Evolutionary conservation across 31 red algal genomes (phyloP).

Genomic region (Endocladia muricata): DNA sequence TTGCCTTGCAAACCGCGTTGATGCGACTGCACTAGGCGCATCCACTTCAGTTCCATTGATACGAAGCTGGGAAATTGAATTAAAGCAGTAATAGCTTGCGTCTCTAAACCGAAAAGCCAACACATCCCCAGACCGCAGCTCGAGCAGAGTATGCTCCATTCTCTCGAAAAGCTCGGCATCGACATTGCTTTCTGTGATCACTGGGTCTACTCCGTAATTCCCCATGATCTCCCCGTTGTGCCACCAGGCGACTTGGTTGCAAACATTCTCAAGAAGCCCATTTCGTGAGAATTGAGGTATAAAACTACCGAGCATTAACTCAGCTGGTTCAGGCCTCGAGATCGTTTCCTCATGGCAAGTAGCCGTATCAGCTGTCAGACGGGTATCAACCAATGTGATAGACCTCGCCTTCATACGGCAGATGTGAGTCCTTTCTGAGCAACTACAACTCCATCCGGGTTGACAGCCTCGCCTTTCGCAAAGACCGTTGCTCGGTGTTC

Average conservation of each 20-base stretch:
- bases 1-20: slow-evolving; percentile 16
- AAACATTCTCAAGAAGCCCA: slow-evolving; percentile 12
- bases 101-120: slow-evolving; percentile 42
- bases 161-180: slow-evolving; percentile 14
- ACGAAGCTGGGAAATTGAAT: slow-evolving; percentile 11
- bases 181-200: slow-evolving; percentile 22
- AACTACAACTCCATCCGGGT: slow-evolving; percentile 45
- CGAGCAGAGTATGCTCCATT: slow-evolving; percentile 20
- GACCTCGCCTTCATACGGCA: slow-evolving; percentile 15
- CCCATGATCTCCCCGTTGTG: slow-evolving; percentile 44
- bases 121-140: slow-evolving; percentile 21
- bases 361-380: neutral
- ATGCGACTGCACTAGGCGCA: neutral
- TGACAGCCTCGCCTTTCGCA: slow-evolving; percentile 17
- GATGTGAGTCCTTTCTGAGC: slow-evolving; percentile 24
- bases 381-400: neutral
- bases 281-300: slow-evolving; percentile 7
- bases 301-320: slow-evolving; percentile 16
- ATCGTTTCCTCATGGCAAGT: slow-evolving; percentile 22
- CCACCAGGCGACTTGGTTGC: slow-evolving; percentile 28
- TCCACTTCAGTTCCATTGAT: slow-evolving; percentile 18
- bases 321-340: neutral
- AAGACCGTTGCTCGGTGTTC: neutral
- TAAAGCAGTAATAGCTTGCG: slow-evolving; percentile 49
- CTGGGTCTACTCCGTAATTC: slow-evolving; percentile 17